These are phyloP conservation scores for Micromonas commoda DNA, from an alignment of 139 green algal species.

Conservation along the genomic window DNA sequence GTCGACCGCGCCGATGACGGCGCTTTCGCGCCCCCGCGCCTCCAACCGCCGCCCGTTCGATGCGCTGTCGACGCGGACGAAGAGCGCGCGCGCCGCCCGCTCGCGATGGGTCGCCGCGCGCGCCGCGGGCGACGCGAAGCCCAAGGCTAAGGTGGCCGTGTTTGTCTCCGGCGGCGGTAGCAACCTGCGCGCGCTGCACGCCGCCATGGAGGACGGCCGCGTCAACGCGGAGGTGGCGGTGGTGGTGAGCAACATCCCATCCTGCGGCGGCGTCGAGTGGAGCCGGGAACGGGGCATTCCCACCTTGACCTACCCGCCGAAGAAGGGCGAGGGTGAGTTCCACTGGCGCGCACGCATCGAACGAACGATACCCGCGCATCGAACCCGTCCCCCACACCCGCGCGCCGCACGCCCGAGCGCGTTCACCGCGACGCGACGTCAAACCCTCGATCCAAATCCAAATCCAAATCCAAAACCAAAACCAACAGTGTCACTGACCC, in stretches of 20 bases:
- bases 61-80: too few relatives aligned
- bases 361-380: conserved; percentile 27
- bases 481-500: not conserved
- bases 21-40: too few relatives aligned
- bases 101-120: too few relatives aligned
- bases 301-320: conserved; percentile 61
- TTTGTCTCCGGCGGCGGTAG: conserved; percentile 48
- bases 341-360: not conserved
- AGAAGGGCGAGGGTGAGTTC: too few relatives aligned
- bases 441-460: not conserved
- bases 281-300: conserved; percentile 65
- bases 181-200: conserved; percentile 39
- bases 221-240: conserved; percentile 34
- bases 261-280: conserved; percentile 70
- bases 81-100: too few relatives aligned
- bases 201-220: conserved; percentile 28
- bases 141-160: conserved; percentile 34
- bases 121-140: too few relatives aligned
- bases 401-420: not conserved
- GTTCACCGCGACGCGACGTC: not conserved
- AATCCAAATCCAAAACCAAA: not conserved
- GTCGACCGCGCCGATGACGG: too few relatives aligned
- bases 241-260: conserved; percentile 39
- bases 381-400: not conserved
- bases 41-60: too few relatives aligned